phyloP scores from a whole-genome alignment of 2,329 filamentous ascomycete species.

The Aureobasidium musti region DNA sequence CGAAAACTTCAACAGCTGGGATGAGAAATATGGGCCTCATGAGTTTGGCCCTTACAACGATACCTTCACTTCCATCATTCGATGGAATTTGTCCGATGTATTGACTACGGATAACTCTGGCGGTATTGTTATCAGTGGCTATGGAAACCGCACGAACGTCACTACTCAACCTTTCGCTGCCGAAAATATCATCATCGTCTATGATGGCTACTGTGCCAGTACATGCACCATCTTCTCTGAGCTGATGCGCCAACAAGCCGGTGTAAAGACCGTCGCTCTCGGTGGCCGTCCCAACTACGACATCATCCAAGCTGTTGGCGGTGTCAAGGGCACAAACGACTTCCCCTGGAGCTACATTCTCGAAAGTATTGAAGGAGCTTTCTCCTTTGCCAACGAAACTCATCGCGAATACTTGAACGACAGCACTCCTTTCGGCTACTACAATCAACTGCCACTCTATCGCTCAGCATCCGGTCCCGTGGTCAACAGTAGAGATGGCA shows the following conservation, averaged over 20 bases:
- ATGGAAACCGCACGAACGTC: conserved; percentile 51
- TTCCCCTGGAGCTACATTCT: conserved; percentile 36
- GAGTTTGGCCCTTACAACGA: conserved; percentile 50
- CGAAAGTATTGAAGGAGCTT: conserved; percentile 32
- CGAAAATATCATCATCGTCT: conserved; percentile 58
- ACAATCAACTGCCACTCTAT: conserved; percentile 36
- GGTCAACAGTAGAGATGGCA: conserved; percentile 40
- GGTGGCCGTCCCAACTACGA: conserved; percentile 47
- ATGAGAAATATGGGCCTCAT: conserved; percentile 51
- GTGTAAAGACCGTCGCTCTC: conserved; percentile 47
- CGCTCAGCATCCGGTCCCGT: conserved; percentile 34
- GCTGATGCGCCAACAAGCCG: conserved; percentile 49
- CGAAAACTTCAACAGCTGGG: conserved; percentile 52
- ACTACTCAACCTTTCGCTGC: conserved; percentile 56
- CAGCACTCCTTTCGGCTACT: conserved; percentile 36
- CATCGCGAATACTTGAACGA: conserved; percentile 32
- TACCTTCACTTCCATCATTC: conserved; percentile 59
- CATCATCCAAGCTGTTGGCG: conserved; percentile 50
- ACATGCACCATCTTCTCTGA: conserved; percentile 53
- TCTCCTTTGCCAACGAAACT: conserved; percentile 30
- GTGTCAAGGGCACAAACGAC: conserved; percentile 48
- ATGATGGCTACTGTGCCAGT: conserved; percentile 50
- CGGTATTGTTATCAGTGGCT: conserved; percentile 52
- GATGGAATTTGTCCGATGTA: conserved; percentile 54
- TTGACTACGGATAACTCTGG: conserved; percentile 41